phyloP scores from a whole-genome alignment of 2,329 filamentous ascomycete genomes.

The Penicillium decumbens region DNA sequence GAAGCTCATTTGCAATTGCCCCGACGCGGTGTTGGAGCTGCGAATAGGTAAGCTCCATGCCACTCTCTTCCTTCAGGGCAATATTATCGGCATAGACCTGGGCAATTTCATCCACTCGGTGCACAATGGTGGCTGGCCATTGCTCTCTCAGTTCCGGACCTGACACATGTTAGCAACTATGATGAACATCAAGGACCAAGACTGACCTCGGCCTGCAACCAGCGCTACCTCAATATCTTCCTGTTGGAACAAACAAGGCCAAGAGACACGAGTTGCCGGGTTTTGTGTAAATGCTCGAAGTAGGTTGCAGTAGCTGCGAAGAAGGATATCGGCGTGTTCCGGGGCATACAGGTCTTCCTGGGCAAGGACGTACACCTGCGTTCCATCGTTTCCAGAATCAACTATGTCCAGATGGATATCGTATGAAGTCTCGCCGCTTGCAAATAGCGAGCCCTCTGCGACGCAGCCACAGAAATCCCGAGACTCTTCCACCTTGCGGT shows the following conservation, averaged over 20 bases:
- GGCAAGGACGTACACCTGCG: slow-evolving; percentile 18
- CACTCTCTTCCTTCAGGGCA: slow-evolving; percentile 29
- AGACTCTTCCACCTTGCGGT: slow-evolving; percentile 35
- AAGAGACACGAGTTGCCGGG: slow-evolving; percentile 16
- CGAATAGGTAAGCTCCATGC: slow-evolving; percentile 34
- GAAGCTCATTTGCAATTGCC: slow-evolving; percentile 32
- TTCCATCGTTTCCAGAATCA: slow-evolving; percentile 26
- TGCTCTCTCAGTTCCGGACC: slow-evolving; percentile 20
- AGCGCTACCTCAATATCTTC: slow-evolving; percentile 17
- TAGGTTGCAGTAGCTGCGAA: slow-evolving; percentile 16
- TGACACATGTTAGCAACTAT: not conserved
- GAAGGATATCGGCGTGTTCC: slow-evolving; percentile 23
- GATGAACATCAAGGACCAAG: not conserved
- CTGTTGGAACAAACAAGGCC: slow-evolving; percentile 12
- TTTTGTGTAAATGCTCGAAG: slow-evolving; percentile 17
- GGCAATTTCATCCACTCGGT: slow-evolving; percentile 37
- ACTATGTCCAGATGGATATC: slow-evolving; percentile 40
- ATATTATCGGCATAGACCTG: slow-evolving; percentile 10
- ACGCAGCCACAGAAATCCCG: slow-evolving; percentile 20
- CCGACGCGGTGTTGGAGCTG: slow-evolving; percentile 33
- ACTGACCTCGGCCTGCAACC: slow-evolving; percentile 15
- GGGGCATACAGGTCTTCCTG: slow-evolving; percentile 34
- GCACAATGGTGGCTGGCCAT: slow-evolving; percentile 35
- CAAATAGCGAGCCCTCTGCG: slow-evolving; percentile 12
- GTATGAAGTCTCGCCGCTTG: slow-evolving; percentile 25